Percentiles rank a stretch among this genome's conserved stretches.
These are phyloP conservation scores for Diutina neorugosa DNA, from an alignment of 1,139 yeast genomes.

Conservation along the genomic window DNA sequence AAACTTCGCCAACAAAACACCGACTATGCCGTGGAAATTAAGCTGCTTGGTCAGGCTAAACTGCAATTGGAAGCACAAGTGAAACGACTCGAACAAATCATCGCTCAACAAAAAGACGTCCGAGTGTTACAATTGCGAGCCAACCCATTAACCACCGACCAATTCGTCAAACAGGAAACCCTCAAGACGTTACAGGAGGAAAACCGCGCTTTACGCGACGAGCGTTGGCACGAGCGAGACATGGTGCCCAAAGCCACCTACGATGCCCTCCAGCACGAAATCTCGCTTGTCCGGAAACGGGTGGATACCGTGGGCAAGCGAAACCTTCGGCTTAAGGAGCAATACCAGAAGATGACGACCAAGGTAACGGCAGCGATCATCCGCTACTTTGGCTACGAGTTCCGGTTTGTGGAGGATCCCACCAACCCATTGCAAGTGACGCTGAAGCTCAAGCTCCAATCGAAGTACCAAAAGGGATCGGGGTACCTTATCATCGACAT, in stretches of 20 bases:
- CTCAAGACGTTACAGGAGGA: conserved; percentile 45
- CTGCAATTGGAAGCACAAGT: conserved; percentile 22
- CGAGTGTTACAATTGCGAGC: conserved; percentile 52
- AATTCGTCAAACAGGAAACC: conserved; percentile 43
- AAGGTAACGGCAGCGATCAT: conserved; percentile 64
- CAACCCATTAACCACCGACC: conserved; percentile 60
- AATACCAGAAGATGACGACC: conserved; percentile 57
- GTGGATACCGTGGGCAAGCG: conserved; percentile 45
- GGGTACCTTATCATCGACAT: conserved; percentile 27
- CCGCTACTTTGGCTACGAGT: conserved; percentile 57
- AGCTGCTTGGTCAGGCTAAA: conserved; percentile 22
- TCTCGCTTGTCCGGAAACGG: conserved; percentile 32
- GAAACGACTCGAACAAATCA: conserved; percentile 14
- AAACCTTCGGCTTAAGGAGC: conserved; percentile 46
- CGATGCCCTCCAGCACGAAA: conserved; percentile 51
- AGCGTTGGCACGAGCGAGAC: conserved; percentile 7
- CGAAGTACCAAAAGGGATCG: conserved; percentile 30
- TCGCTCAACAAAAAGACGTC: conserved; percentile 18
- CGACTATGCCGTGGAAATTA: conserved; percentile 25
- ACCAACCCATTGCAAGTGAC: conserved; percentile 38
- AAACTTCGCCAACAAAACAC: conserved; percentile 30
- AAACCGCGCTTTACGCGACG: conserved; percentile 40
- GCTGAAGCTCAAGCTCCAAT: conserved; percentile 48
- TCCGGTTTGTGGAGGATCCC: conserved; percentile 57
- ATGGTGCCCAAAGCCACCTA: conserved; percentile 51